A percentile compares a stretch with the other conserved stretches of the same genome.
Conservation (phyloP, 2,329 filamentous ascomycete species). For the Ilyonectria robusta region DNA sequence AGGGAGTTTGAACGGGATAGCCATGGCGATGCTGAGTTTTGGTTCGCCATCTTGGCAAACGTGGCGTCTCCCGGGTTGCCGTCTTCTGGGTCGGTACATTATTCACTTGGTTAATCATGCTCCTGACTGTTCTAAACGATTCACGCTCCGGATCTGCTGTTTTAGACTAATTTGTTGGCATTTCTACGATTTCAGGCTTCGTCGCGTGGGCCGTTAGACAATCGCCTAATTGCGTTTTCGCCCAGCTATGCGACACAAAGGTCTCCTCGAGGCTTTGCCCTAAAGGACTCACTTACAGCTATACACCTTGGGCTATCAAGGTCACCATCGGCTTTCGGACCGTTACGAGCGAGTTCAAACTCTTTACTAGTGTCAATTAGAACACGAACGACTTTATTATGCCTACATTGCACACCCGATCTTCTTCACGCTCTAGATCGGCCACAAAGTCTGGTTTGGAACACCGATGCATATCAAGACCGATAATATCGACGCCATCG, state of each 20-base stretch:
- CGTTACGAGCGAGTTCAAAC: constrained; percentile 81
- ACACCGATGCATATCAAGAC: constrained; percentile 23
- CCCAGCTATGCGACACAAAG: constrained; percentile 66
- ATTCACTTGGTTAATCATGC: constrained; percentile 26
- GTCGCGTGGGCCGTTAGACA: constrained; percentile 72
- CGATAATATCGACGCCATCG: constrained; percentile 49
- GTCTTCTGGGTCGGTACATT: constrained; percentile 48
- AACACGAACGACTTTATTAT: constrained; percentile 72
- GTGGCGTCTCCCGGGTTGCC: constrained; percentile 50
- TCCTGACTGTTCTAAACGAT: constrained; percentile 79
- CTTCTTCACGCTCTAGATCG: constrained; percentile 72
- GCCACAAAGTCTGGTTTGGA: constrained; percentile 58
- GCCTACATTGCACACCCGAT: constrained; percentile 74
- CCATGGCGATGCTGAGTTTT: too few species aligned
- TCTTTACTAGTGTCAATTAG: constrained; percentile 79
- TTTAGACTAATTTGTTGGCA: constrained; percentile 74
- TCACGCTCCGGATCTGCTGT: constrained; percentile 70
- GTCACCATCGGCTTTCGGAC: constrained; percentile 71
- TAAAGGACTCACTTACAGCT: constrained; percentile 70
- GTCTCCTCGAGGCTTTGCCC: constrained; percentile 62
- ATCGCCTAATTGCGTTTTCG: constrained; percentile 72
- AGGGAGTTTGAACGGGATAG: constrained; percentile 29
- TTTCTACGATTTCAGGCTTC: constrained; percentile 71
- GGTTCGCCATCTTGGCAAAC: too few species aligned
- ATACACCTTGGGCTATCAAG: constrained; percentile 75